Evolutionary conservation across 805 yeast genomes (phyloP), one percentile per base, ranked within the genome.

Genomic region (Wickerhamiella brachini): DNA sequence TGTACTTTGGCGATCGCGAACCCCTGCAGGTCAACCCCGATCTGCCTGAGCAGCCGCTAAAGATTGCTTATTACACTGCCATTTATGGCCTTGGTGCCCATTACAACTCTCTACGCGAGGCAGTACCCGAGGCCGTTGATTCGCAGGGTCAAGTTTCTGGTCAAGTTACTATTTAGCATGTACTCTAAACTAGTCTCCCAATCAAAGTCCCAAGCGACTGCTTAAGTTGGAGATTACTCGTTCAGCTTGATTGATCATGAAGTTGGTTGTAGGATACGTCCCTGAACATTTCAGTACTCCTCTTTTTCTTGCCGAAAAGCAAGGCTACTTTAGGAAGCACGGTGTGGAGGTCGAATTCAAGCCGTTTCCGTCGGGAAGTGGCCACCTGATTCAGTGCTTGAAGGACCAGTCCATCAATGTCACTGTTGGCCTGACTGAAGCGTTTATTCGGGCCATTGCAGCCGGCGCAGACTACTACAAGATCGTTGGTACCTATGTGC

Each of bases 261-360:
- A 56, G 53, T 55, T 60, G 5, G 53, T 54, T 3, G 83, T 88
- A 26, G 97, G 95, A 2, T 84, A 78, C 67, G 80, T 88, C 49
- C 96, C 96, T 2, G 96, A 88, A 66, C 97, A 89, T 63, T 89
- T 87, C 61, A 81, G 93, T 41, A 84, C 95, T 0, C 96, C 96
- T 4, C 69, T 88, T 56, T 79, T 79, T 54, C 78, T 86, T 61
- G 95, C 95, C 4, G 62, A 73, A 53, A 54, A 69, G 46, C 73
- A 85, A 47, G 81, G 81, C 0, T 81, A 65, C 60, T 85, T 76
- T 61, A 64, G 63, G 5, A 66, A 66, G 7, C 62, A 66, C 34
- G 78, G 77, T 26, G 57, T 86, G 7, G 72, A 74, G 2, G 75
- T 84, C 47, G 80, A 82, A 56, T 60, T 70, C 52, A 68, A 81